phyloP scores from a whole-genome alignment of 1,139 yeast genomes.

The Meyerozyma athensensis region DNA sequence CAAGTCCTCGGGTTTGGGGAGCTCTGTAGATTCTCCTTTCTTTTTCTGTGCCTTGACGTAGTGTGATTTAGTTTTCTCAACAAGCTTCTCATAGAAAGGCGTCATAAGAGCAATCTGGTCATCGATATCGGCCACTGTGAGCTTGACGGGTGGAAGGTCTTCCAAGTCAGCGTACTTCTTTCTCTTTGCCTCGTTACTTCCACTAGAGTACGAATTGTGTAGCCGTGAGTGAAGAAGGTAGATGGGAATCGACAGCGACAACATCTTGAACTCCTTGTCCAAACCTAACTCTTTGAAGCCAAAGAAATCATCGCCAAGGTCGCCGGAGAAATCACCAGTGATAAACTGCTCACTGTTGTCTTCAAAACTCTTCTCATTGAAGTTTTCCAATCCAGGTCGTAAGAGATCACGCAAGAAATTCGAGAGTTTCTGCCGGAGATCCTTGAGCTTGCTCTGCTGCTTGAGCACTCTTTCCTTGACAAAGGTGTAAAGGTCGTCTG shows the following conservation, averaged over 20 bases:
- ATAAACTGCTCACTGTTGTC: slow-evolving; percentile 92
- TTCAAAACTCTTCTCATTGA: slow-evolving; percentile 71
- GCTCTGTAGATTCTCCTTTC: slow-evolving; percentile 45
- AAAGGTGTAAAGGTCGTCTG: slow-evolving; percentile 71
- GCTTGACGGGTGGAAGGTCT: slow-evolving; percentile 42
- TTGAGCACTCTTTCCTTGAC: slow-evolving; percentile 69
- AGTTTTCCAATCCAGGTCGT: slow-evolving; percentile 75
- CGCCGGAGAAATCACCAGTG: slow-evolving; percentile 91
- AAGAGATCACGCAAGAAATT: slow-evolving; percentile 72
- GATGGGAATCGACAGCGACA: slow-evolving; percentile 83
- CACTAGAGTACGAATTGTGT: slow-evolving; percentile 44
- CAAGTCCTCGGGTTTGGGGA: slow-evolving; percentile 39
- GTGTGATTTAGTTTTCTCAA: slow-evolving; percentile 48
- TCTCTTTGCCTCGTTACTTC: slow-evolving; percentile 42
- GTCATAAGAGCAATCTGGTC: slow-evolving; percentile 54
- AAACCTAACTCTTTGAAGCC: slow-evolving; percentile 93
- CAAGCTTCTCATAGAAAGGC: slow-evolving; percentile 51
- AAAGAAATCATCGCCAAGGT: slow-evolving; percentile 92
- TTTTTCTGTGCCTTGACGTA: slow-evolving; percentile 50
- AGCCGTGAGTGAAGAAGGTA: slow-evolving; percentile 80
- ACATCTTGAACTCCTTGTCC: slow-evolving; percentile 86
- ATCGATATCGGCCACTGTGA: slow-evolving; percentile 48
- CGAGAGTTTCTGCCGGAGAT: slow-evolving; percentile 65
- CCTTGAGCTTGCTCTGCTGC: slow-evolving; percentile 65
- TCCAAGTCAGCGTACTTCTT: slow-evolving; percentile 61